Conservation (phyloP, 129 eudicot genomes). For the Flaveria sonorensis region DNA sequence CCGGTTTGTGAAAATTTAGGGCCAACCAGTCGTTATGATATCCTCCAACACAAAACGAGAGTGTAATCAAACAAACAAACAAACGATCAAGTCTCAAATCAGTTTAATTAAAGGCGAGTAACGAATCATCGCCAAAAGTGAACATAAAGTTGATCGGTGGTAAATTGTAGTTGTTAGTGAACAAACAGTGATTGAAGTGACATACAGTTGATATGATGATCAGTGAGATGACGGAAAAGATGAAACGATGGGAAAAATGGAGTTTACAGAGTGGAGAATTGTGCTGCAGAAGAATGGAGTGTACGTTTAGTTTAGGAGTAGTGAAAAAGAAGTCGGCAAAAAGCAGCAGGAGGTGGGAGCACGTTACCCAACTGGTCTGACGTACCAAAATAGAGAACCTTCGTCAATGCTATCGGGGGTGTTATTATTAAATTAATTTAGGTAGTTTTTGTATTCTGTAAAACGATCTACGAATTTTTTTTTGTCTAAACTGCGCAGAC, state of each 20-base stretch:
- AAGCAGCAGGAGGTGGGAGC: constrained; percentile 31
- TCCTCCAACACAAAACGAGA: background rate
- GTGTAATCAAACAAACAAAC: constrained; percentile 7
- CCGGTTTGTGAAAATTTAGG: background rate
- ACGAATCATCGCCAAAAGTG: constrained; percentile 8
- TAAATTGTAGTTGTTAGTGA: background rate
- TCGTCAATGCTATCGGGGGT: too few species aligned
- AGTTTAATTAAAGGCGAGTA: background rate
- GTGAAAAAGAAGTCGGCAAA: constrained; percentile 40
- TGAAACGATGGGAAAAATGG: background rate
- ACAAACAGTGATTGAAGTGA: background rate
- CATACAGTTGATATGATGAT: background rate
- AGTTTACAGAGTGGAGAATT: too few species aligned
- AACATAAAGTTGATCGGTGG: background rate
- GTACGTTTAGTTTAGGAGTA: constrained; percentile 41
- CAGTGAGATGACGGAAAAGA: background rate
- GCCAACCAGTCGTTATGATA: background rate
- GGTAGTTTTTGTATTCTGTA: too few species aligned
- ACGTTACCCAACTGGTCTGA: constrained; percentile 31
- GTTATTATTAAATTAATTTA: background rate
- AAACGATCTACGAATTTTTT: too few species aligned
- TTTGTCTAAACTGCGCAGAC: too few species aligned
- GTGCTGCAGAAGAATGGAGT: constrained; percentile 7
- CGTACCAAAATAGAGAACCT: background rate
- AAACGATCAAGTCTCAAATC: constrained; percentile 1